Percentiles rank a stretch among this genome's conserved stretches.
Conservation (phyloP, 805 yeast genomes). For the Sugiyamaella marilandica region DNA sequence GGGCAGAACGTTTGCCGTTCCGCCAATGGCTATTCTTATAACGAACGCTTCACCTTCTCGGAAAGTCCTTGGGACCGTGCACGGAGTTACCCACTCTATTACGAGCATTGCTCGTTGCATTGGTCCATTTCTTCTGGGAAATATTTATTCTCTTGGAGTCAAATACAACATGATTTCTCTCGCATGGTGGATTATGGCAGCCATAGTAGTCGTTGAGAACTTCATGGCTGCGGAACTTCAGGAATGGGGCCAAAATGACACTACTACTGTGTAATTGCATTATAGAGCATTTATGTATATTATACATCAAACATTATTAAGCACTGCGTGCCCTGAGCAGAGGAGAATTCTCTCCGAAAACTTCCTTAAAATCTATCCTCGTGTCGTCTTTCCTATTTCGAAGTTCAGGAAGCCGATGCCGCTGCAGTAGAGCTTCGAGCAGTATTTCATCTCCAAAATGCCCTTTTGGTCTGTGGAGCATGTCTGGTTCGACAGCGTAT, state of each 20-base stretch:
- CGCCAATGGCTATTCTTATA: constrained; percentile 25
- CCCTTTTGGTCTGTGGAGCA: constrained; percentile 27
- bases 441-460: constrained; percentile 31
- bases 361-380: constrained; percentile 16
- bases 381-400: constrained; percentile 20
- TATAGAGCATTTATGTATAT: not conserved
- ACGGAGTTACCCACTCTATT: constrained; percentile 23
- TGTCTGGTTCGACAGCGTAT: constrained; percentile 30
- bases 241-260: constrained; percentile 22
- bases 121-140: constrained; percentile 25
- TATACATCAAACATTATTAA: not conserved
- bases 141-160: constrained; percentile 24
- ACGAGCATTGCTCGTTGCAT: constrained; percentile 21
- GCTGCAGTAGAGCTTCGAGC: constrained; percentile 21
- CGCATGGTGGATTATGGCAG: constrained; percentile 27
- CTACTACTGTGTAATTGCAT: not conserved
- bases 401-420: constrained; percentile 19
- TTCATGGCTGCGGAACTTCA: constrained; percentile 17
- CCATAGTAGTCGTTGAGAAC: constrained; percentile 17
- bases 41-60: constrained; percentile 26
- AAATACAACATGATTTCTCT: constrained; percentile 17
- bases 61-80: constrained; percentile 24
- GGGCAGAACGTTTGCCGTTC: constrained; percentile 25
- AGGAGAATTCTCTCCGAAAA: constrained; percentile 23
- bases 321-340: constrained; percentile 9